Percentiles rank a stretch among this genome's conserved stretches.
phyloP scores from a whole-genome alignment of 495 filamentous ascomycete species.

The Thermochaetoides thermophila region DNA sequence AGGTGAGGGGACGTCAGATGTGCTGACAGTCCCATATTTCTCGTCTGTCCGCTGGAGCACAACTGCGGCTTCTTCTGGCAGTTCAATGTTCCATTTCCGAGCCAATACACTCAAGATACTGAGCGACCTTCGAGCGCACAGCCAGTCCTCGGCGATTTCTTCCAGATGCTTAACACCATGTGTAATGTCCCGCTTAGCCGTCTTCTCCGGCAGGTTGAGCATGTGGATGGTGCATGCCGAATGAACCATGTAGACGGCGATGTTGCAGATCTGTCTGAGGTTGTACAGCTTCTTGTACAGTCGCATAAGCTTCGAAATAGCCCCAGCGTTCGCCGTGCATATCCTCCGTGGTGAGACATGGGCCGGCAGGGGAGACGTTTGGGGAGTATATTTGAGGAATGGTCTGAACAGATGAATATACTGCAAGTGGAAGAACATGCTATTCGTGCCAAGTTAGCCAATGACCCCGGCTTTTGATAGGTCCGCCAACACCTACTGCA shows the following conservation, averaged over 20 bases:
- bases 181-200: conserved; percentile 71
- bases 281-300: conserved; percentile 88
- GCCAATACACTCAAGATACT: conserved; percentile 75
- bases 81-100: conserved; percentile 70
- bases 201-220: conserved; percentile 82
- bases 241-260: conserved; percentile 89
- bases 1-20: conserved; percentile 41
- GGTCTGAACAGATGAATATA: conserved; percentile 96
- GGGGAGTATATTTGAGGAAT: conserved; percentile 78
- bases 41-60: conserved; percentile 53
- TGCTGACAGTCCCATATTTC: conserved; percentile 38
- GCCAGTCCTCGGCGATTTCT: conserved; percentile 92
- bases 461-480: too few species aligned
- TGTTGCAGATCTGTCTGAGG: conserved; percentile 83
- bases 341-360: conserved; percentile 85
- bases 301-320: conserved; percentile 80
- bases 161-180: conserved; percentile 87
- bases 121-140: conserved; percentile 73
- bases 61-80: conserved; percentile 67
- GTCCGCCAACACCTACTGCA: conserved; percentile 57
- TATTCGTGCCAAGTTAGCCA: too few species aligned
- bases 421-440: conserved; percentile 94
- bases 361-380: conserved; percentile 64
- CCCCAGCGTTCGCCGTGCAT: conserved; percentile 74
- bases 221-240: conserved; percentile 89